These are phyloP conservation scores for Lactarius vividus DNA, from an alignment of 768 basidiomycete species.

Conservation along the genomic window DNA sequence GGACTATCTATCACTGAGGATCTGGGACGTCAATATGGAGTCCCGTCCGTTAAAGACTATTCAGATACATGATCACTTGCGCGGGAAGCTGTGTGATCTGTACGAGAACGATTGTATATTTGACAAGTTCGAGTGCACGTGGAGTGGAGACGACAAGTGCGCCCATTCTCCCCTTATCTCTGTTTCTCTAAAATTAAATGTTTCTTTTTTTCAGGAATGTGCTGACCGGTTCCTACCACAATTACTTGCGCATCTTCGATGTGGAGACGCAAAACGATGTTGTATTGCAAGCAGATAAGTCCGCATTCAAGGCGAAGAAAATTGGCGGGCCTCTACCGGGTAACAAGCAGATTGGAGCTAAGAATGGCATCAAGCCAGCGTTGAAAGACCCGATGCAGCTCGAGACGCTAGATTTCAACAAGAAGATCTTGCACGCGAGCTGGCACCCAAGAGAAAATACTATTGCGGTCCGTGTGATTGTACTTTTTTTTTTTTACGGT, in stretches of 20 bases:
- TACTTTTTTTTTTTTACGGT: not conserved
- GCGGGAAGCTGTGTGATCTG: constrained; percentile 95
- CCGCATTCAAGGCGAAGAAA: constrained; percentile 99
- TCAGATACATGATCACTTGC: constrained; percentile 96
- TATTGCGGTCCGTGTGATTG: constrained; percentile 71
- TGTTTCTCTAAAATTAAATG: not conserved
- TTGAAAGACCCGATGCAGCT: constrained; percentile 85
- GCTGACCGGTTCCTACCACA: constrained; percentile 99
- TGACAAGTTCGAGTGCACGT: constrained; percentile 99
- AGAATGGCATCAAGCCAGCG: constrained; percentile 76
- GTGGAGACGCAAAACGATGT: constrained; percentile 80
- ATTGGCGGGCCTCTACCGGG: constrained; percentile 82
- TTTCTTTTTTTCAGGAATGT: constrained; percentile 55
- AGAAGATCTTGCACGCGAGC: constrained; percentile 93
- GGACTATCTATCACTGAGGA: constrained; percentile 96
- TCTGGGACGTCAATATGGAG: constrained; percentile 99
- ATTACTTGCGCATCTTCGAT: constrained; percentile 99
- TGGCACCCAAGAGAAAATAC: constrained; percentile 99
- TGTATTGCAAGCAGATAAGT: constrained; percentile 97
- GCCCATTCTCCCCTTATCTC: constrained; percentile 42
- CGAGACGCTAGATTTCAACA: constrained; percentile 88
- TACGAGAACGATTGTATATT: constrained; percentile 99
- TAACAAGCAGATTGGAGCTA: constrained; percentile 53
- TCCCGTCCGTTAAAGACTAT: constrained; percentile 94
- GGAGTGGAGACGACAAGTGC: constrained; percentile 93